These are phyloP conservation scores for Sclerospora graminicola DNA, from an alignment of 352 stramenopile genomes.

Conservation along the genomic window DNA sequence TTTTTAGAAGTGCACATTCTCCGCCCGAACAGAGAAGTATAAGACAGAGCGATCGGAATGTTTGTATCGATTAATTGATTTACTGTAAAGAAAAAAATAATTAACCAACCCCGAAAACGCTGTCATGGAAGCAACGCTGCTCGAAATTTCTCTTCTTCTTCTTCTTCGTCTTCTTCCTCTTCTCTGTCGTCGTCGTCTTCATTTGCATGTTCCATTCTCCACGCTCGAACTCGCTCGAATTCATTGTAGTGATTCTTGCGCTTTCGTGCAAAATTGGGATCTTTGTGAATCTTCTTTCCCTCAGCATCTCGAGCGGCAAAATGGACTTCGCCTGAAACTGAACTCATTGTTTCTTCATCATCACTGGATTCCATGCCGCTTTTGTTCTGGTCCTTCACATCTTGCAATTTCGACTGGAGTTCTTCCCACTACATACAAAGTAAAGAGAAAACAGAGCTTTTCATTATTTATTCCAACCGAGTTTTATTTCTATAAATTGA, in stretches of 20 bases:
- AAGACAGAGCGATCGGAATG: no score
- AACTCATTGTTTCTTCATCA: slow-evolving; percentile 28
- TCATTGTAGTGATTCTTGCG: slow-evolving; percentile 82
- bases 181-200: slow-evolving; percentile 36
- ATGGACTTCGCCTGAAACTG: slow-evolving; percentile 2
- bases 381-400: slow-evolving; percentile 34
- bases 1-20: no score
- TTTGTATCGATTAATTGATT: no score
- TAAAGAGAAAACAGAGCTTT: no score
- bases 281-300: slow-evolving; percentile 56
- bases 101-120: no score
- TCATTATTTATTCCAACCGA: no score
- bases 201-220: slow-evolving; percentile 41
- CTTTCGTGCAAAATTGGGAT: slow-evolving; percentile 59
- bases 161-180: slow-evolving; percentile 13
- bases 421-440: slow-evolving; percentile 59
- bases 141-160: slow-evolving; percentile 4
- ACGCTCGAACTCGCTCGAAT: slow-evolving; percentile 59
- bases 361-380: slow-evolving; percentile 56
- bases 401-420: slow-evolving; percentile 51
- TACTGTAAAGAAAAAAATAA: no score
- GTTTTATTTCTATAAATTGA: not conserved
- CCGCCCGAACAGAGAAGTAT: no score
- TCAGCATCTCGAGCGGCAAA: slow-evolving; percentile 40
- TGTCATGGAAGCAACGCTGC: not conserved